These are phyloP conservation scores for Neurospora terricola DNA, from an alignment of 495 filamentous ascomycete genomes.

Conservation along the genomic window DNA sequence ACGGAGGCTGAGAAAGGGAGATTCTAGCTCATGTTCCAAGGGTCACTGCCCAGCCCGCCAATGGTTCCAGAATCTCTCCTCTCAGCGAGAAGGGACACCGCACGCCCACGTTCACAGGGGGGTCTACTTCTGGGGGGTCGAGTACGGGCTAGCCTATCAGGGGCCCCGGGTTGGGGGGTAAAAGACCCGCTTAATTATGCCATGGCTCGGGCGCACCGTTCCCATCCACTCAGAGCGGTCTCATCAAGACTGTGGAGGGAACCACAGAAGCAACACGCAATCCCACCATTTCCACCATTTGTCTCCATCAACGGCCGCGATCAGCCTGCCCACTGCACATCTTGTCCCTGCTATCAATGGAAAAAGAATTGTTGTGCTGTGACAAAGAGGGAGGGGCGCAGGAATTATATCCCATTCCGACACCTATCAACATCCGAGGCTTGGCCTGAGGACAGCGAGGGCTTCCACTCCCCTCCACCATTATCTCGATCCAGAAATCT, in stretches of 20 bases:
- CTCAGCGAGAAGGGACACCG: background rate
- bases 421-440: background rate
- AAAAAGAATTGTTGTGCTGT: background rate
- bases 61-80: background rate
- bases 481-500: background rate
- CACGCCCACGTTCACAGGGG: background rate
- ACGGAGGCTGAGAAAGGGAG: background rate
- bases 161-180: background rate
- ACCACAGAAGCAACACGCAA: background rate
- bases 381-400: background rate
- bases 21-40: background rate
- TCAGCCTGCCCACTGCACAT: background rate
- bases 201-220: background rate
- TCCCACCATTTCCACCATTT: background rate
- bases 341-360: background rate
- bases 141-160: conserved; percentile 1
- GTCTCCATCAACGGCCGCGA: background rate
- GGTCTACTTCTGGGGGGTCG: background rate
- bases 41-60: background rate
- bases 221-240: background rate
- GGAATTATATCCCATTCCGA: background rate
- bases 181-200: conserved; percentile 1
- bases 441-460: background rate
- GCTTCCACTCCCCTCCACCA: background rate
- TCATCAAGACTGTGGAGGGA: background rate